These are phyloP conservation scores for Colletotrichum tropicicola DNA, from an alignment of 2,329 filamentous ascomycete species.

Conservation along the genomic window DNA sequence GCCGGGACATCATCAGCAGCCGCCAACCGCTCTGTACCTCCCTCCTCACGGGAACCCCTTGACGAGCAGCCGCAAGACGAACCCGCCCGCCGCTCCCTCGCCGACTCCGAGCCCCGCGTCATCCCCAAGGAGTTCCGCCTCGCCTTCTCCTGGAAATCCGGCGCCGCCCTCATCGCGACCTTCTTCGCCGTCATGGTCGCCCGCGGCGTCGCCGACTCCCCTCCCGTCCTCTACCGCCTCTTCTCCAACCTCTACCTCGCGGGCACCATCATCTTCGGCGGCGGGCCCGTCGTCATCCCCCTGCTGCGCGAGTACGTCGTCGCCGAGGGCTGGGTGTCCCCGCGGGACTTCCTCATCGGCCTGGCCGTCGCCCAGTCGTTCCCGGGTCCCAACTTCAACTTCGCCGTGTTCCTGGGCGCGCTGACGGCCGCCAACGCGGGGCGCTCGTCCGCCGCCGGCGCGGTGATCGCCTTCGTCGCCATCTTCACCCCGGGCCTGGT, in stretches of 20 bases:
- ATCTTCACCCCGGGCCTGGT: constrained; percentile 58
- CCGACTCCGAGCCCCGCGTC: constrained; percentile 36
- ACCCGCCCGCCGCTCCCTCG: not conserved
- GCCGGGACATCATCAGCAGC: too few relatives aligned
- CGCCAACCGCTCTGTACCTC: too few relatives aligned
- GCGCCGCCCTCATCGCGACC: constrained; percentile 47
- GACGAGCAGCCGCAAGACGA: not conserved
- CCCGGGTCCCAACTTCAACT: constrained; percentile 55
- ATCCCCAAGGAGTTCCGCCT: constrained; percentile 38
- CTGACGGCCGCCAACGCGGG: constrained; percentile 52
- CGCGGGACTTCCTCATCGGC: constrained; percentile 73
- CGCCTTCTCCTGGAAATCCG: constrained; percentile 48
- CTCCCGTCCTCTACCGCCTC: constrained; percentile 59
- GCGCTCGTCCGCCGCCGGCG: constrained; percentile 50
- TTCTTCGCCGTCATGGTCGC: constrained; percentile 63
- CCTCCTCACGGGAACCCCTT: too few relatives aligned
- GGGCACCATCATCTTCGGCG: constrained; percentile 68
- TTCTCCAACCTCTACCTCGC: constrained; percentile 76
- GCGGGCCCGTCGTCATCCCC: constrained; percentile 67
- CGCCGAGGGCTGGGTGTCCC: constrained; percentile 69
- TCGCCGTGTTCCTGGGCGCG: constrained; percentile 64
- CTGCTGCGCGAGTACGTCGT: constrained; percentile 66
- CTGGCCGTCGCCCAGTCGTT: constrained; percentile 74
- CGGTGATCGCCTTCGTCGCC: constrained; percentile 55
- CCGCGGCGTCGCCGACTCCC: constrained; percentile 46